Base-by-base conservation (phyloP, 768 basidiomycete genomes). In the Fibroporia radiculosa region DNA sequence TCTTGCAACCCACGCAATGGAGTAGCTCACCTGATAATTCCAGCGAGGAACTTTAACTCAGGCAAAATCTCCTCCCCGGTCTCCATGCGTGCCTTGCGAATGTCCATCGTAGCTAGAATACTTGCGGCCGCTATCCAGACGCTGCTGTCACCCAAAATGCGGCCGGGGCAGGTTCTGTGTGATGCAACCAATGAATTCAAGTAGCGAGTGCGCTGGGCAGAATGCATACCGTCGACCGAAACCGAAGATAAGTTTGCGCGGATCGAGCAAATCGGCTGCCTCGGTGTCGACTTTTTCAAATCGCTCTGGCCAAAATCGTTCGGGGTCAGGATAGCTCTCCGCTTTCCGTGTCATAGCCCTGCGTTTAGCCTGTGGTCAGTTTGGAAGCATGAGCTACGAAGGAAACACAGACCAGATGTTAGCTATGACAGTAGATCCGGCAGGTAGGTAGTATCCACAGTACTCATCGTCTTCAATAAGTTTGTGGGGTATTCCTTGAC, bases 171-270 rank as follows among this genome's bases (percentile, higher is more conserved):
- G n/a, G n/a, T n/a, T n/a, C n/a, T n/a, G n/a, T n/a, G n/a, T n/a
- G n/a, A n/a, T n/a, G n/a, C n/a, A n/a, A n/a, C n/a, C n/a, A n/a
- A n/a, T n/a, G n/a, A n/a, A n/a, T n/a, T n/a, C n/a, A n/a, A n/a
- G n/a, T n/a, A n/a, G n/a, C n/a, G n/a, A n/a, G n/a, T n/a, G n/a
- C n/a, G n/a, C n/a, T n/a, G n/a, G n/a, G n/a, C n/a, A n/a, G 56
- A 56, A 43, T 58, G 56, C 14, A 26, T 33, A 56, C 56, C 56
- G 63, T 44, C 77, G 66, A 24, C 78, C 78, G 59, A 80, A 80
- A 6, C 77, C 78, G 52, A 78, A 80, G 16, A 75, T 65, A 26
- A 74, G 54, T 26, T 69, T 67, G 25, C 67, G 62, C 25, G 77
- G 74, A 57, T 77, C 70, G 16, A 28, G 31, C 5, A 26, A 23